Evolutionary conservation across 805 yeast species (phyloP), one percentile per base, ranked within the genome.

Genomic region (Barnettozyma botsteinii): DNA sequence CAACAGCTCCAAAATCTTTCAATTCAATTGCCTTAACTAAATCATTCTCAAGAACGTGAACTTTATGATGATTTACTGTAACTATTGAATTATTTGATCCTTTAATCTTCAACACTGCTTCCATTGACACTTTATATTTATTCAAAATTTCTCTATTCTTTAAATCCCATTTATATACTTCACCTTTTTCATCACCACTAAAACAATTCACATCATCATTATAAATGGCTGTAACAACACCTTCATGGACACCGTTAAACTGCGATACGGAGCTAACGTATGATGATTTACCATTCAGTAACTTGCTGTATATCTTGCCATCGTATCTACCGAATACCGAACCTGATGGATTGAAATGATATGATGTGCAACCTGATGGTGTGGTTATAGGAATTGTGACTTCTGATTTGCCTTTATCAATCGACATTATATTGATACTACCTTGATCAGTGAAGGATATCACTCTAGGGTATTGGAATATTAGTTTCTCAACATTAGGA

Each of bases 161-260:
- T 14, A 47, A 7, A 17, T 53, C 53, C 38, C 52, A 44, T 4
- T 46, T 29, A n/a, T 29, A 33, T 4, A 53, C 37, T 7, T 25
- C 26, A 1, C 60, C 59, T 4, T 17, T 31, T 12, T 31, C 41
- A 31, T 52, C 57, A n/a, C 51, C 60, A 41, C 50, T 45, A 31
- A 48, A 54, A 28, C 48, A 41, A 13, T 40, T 18, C n/a, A 31
- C 22, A 17, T 48, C 52, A 34, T 44, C 49, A 29, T 33, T 44
- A 33, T 45, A 33, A 2, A 54, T 29, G 2, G 49, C 33, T 4
- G 50, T 49, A 4, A 54, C 47, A 35, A 37, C 40, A 1, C 26
- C 37, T 14, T 30, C 31, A 31, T 51, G 52, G 3, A 27, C 23
- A 7, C 35, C 31, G 7, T 28, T 30, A 19, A 56, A 38, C 7